Conservation (phyloP, 768 basidiomycete species). For the Mycena belliarum region DNA sequence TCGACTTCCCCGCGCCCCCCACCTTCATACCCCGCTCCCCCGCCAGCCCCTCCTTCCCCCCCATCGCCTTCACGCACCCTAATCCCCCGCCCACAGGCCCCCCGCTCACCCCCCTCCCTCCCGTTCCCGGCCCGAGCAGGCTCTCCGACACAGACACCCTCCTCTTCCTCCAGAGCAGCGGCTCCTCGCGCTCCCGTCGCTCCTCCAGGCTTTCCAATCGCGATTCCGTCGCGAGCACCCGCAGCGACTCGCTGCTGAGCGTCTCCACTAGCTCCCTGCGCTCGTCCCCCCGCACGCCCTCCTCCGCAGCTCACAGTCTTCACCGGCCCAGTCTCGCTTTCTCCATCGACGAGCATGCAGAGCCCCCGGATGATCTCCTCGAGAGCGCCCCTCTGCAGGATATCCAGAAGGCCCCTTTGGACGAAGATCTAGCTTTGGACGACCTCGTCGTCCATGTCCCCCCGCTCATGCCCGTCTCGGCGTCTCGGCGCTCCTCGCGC, state of each 20-base stretch:
- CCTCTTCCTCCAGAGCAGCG: slow-evolving; percentile 33
- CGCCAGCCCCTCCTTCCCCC: slow-evolving; percentile 26
- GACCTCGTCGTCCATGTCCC: slow-evolving; percentile 3
- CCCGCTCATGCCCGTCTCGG: not conserved
- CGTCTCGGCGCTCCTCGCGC: not conserved
- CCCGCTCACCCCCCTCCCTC: slow-evolving; percentile 60
- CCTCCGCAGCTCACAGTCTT: slow-evolving; percentile 18
- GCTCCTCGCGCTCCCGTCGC: slow-evolving; percentile 30
- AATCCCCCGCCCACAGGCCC: slow-evolving; percentile 41
- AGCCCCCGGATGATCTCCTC: slow-evolving; percentile 16
- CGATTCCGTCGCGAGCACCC: slow-evolving; percentile 17
- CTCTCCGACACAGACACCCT: slow-evolving; percentile 51
- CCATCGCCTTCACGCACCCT: slow-evolving; percentile 15
- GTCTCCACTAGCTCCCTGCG: slow-evolving; percentile 14
- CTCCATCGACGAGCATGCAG: slow-evolving; percentile 27
- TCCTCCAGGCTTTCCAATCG: slow-evolving; percentile 32
- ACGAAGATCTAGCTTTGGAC: not conserved
- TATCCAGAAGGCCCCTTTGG: slow-evolving; percentile 18
- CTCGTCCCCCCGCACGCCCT: slow-evolving; percentile 25
- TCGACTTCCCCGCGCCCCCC: slow-evolving; percentile 43
- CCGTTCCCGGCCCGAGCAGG: slow-evolving; percentile 63
- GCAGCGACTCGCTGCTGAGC: slow-evolving; percentile 16
- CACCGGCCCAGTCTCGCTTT: slow-evolving; percentile 29
- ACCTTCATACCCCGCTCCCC: slow-evolving; percentile 36
- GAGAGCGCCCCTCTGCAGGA: slow-evolving; percentile 13